Evolutionary conservation across 2,329 filamentous ascomycete species (phyloP).

Genomic region (Ilyonectria mors-panacis): DNA sequence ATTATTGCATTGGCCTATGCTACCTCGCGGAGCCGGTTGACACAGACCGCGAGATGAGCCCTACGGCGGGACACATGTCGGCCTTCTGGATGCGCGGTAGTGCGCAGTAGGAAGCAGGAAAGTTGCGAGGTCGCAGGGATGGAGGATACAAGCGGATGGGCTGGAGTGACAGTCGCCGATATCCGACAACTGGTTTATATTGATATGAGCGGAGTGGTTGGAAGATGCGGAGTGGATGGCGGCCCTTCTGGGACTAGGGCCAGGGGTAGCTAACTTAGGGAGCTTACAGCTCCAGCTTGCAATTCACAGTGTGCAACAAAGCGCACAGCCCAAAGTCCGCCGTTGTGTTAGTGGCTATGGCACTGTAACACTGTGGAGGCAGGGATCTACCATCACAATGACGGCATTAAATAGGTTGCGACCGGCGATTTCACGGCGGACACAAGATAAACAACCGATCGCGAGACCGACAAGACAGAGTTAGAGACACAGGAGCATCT

Average conservation of each 20-base stretch:
- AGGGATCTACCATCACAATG: background rate
- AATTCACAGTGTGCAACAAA: background rate
- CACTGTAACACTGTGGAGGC: background rate
- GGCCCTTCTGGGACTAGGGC: slow-evolving; percentile 9
- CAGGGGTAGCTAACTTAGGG: background rate
- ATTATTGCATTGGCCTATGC: slow-evolving; percentile 23
- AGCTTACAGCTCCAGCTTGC: too few species aligned
- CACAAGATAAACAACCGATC: background rate
- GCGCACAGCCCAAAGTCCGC: background rate
- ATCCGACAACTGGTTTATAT: background rate
- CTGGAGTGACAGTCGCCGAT: background rate
- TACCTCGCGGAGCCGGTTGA: slow-evolving; percentile 3
- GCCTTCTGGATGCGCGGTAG: background rate
- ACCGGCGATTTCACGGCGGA: slow-evolving; percentile 10
- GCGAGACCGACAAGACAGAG: slow-evolving; percentile 17
- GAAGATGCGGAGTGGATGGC: background rate
- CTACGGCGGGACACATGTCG: background rate
- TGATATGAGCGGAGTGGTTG: background rate
- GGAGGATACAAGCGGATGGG: background rate
- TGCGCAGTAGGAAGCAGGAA: background rate
- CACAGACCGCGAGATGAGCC: slow-evolving; percentile 14
- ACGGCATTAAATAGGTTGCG: background rate
- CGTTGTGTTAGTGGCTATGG: background rate
- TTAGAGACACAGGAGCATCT: background rate
- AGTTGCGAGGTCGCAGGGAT: background rate